Percentiles rank a stretch among this genome's conserved stretches.
These are phyloP conservation scores for Coniferiporia weirii DNA, from an alignment of 1,284 basidiomycete genomes.

Conservation along the genomic window DNA sequence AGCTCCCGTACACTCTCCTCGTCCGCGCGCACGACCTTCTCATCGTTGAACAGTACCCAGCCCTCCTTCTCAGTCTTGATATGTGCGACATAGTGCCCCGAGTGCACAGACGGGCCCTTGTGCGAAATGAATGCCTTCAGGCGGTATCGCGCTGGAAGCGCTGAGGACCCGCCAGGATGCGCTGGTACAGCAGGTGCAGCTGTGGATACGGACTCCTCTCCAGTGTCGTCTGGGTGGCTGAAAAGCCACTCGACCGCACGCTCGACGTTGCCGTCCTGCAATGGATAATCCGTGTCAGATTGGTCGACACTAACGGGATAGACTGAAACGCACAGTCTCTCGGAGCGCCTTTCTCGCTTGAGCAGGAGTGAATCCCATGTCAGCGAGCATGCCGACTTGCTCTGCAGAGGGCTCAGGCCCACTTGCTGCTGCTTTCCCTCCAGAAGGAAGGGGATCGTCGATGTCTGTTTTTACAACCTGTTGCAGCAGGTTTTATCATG, in stretches of 20 bases:
- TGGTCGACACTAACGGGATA: not conserved
- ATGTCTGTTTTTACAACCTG: conserved; percentile 58
- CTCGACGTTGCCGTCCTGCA: conserved; percentile 69
- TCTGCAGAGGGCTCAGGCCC: conserved; percentile 59
- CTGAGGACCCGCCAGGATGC: conserved; percentile 42
- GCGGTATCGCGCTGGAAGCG: conserved; percentile 72
- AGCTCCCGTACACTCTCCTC: conserved; percentile 66
- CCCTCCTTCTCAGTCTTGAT: conserved; percentile 49
- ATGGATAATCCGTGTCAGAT: not conserved
- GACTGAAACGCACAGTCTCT: conserved; percentile 60
- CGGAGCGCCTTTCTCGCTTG: conserved; percentile 88
- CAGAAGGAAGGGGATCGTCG: conserved; percentile 68
- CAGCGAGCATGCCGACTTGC: conserved; percentile 68
- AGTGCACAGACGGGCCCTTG: conserved; percentile 93
- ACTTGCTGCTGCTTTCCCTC: conserved; percentile 23
- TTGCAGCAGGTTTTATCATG: not conserved
- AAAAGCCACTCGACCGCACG: conserved; percentile 97
- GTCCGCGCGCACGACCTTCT: conserved; percentile 90
- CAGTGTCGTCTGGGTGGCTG: conserved; percentile 84
- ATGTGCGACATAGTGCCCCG: conserved; percentile 92
- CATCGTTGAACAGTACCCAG: conserved; percentile 93
- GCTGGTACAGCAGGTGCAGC: conserved; percentile 23
- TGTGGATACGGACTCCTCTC: conserved; percentile 47
- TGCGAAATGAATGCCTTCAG: conserved; percentile 95
- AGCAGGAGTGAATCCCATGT: conserved; percentile 88